Evolutionary conservation across 1,139 yeast species (phyloP), one percentile per base, ranked within the genome.

Genomic region (Nakaseomyces kungkrabaensis): DNA sequence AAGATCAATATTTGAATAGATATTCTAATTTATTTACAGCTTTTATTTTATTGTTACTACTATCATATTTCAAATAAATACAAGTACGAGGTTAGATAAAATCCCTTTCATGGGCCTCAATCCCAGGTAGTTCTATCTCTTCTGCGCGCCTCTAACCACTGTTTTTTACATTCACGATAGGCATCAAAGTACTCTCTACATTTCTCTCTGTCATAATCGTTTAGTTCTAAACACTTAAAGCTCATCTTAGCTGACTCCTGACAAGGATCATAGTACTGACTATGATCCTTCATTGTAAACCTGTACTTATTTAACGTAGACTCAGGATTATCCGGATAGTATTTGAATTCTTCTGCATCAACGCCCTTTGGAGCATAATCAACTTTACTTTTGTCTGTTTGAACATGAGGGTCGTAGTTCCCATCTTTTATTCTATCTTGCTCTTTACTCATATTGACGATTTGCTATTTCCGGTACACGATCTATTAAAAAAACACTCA

Each of bases 151-250:
- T 62, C 59, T 46, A 71, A 63, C 82, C 96, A 90, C 60, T 85
- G 95, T 62, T 81, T 81, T 61, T 85, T 82, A 68, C 98, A 92
- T 62, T 92, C 97, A 54, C 89, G 75, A 63, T 90, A 92, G 0
- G 97, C 96, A 59, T 84, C 89, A 64, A 90, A 92, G 62, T 87
- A 90, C 55, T 86, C 95, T 55, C 76, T 78, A 66, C 98, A 92
- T 52, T 79, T 79, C 29, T 78, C 76, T 56, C 82, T 78, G 56
- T 87, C 92, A 60, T 83, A 90, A 61, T 85, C 78, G 61, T 88
- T 78, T 54, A 82, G 68, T 54, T 81, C 87, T 63, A 92, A 72
- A 60, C 98, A 92, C 56, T 78, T 79, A 59, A 89, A 72, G 36
- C 96, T 85, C 76, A 95, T 92, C 64, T 81, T 83, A 25, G 96